Evolutionary conservation across 768 basidiomycete species (phyloP).

Genomic region (Roridomyces roridus): DNA sequence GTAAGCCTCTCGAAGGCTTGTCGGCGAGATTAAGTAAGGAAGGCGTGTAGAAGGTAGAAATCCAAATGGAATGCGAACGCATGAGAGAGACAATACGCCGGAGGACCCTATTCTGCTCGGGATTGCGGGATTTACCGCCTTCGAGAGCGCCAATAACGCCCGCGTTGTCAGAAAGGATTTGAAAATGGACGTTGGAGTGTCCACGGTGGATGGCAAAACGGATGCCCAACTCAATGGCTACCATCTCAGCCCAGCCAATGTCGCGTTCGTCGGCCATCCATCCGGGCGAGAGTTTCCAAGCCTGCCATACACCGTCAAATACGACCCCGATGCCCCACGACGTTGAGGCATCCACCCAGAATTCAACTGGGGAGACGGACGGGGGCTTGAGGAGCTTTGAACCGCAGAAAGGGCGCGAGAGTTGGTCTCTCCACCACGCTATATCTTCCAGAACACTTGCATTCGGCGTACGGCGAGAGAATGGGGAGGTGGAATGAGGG

Average conservation of each 20-base stretch:
- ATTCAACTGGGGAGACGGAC: slow-evolving; percentile 2
- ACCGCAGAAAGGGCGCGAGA: slow-evolving; percentile 11
- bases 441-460: slow-evolving; percentile 26
- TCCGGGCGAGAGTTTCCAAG: slow-evolving; percentile 34
- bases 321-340: slow-evolving; percentile 43
- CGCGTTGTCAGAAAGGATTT: slow-evolving; percentile 35
- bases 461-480: slow-evolving; percentile 21
- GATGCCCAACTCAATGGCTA: slow-evolving; percentile 44
- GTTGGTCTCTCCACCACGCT: slow-evolving; percentile 31
- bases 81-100: slow-evolving; percentile 30
- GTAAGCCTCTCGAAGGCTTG: slow-evolving; percentile 18
- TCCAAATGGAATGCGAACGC: slow-evolving; percentile 29
- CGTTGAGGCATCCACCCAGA: slow-evolving; percentile 45
- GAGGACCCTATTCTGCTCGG: slow-evolving; percentile 34
- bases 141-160: slow-evolving; percentile 36
- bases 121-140: slow-evolving; percentile 31
- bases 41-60: slow-evolving; percentile 32
- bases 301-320: slow-evolving; percentile 36
- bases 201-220: slow-evolving; percentile 29
- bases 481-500: slow-evolving; percentile 8
- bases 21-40: slow-evolving; percentile 28
- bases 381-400: slow-evolving; percentile 16
- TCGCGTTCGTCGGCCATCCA: slow-evolving; percentile 35
- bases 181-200: slow-evolving; percentile 29
- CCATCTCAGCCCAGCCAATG: slow-evolving; percentile 50